These are phyloP conservation scores for Apiospora pterosperma DNA, from an alignment of 2,329 filamentous ascomycete species.

Conservation along the genomic window DNA sequence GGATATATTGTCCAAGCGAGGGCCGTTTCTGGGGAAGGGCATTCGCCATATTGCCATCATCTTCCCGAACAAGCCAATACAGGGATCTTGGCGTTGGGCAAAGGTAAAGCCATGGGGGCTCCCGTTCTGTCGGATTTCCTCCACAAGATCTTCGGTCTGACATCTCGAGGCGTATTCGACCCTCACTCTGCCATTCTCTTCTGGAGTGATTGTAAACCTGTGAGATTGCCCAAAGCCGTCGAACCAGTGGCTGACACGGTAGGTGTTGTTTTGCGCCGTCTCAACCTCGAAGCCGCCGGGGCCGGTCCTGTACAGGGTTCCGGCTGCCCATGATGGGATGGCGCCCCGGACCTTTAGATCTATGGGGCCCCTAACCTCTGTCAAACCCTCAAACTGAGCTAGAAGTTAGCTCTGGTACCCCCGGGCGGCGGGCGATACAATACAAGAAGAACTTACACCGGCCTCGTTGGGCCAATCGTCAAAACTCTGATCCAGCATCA, in stretches of 20 bases:
- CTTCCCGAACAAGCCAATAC: constrained; percentile 70
- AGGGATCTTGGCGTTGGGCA: constrained; percentile 70
- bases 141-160: constrained; percentile 61
- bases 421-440: not conserved
- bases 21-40: constrained; percentile 18
- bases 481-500: constrained; percentile 16
- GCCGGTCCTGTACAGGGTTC: constrained; percentile 71
- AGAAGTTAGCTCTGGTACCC: not conserved
- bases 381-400: constrained; percentile 61
- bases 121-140: constrained; percentile 59
- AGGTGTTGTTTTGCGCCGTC: constrained; percentile 54
- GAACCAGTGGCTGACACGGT: constrained; percentile 73
- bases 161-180: constrained; percentile 71
- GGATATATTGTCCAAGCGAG: constrained; percentile 52
- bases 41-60: constrained; percentile 57
- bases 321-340: constrained; percentile 70
- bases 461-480: constrained; percentile 49
- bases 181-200: constrained; percentile 24
- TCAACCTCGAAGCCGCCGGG: constrained; percentile 63
- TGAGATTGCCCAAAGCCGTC: constrained; percentile 72
- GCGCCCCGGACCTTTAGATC: constrained; percentile 59
- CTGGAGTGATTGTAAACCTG: constrained; percentile 63
- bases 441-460: constrained; percentile 34
- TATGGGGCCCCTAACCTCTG: constrained; percentile 63
- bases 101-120: constrained; percentile 58